Conservation (phyloP, 805 yeast species). For the Blastobotrys parvus region DNA sequence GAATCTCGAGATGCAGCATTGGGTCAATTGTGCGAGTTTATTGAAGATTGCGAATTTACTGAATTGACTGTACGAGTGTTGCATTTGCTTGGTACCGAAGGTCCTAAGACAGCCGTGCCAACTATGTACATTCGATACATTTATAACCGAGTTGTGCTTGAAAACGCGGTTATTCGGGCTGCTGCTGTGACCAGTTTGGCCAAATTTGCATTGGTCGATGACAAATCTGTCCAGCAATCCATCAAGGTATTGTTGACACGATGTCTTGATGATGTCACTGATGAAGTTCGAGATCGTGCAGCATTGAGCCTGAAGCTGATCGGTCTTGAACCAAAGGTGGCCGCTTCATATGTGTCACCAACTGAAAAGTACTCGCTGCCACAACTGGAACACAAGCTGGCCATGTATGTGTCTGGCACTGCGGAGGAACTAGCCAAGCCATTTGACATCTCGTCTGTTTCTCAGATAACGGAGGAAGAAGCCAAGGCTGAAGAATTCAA, state of each 20-base stretch:
- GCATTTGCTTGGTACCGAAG: conserved; percentile 88
- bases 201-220: conserved; percentile 74
- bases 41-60: conserved; percentile 96
- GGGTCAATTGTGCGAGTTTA: conserved; percentile 88
- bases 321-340: conserved; percentile 31
- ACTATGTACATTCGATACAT: conserved; percentile 90
- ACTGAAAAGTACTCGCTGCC: conserved; percentile 63
- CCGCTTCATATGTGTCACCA: conserved; percentile 50
- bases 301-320: conserved; percentile 71
- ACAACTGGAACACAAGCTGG: conserved; percentile 69
- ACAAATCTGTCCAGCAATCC: conserved; percentile 55
- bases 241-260: conserved; percentile 70
- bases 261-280: conserved; percentile 83
- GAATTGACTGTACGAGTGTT: conserved; percentile 89
- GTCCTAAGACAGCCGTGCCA: conserved; percentile 80
- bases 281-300: conserved; percentile 97
- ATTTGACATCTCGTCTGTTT: conserved; percentile 66
- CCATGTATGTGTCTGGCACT: conserved; percentile 52
- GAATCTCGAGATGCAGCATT: conserved; percentile 74
- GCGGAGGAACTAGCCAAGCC: conserved; percentile 41
- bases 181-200: conserved; percentile 91
- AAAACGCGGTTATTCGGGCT: conserved; percentile 89
- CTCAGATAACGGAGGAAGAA: conserved; percentile 36
- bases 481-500: conserved; percentile 27
- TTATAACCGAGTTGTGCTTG: conserved; percentile 92